Evolutionary conservation across 1,139 yeast genomes (phyloP).

Genomic region (Protomyces arabidopsidicola): DNA sequence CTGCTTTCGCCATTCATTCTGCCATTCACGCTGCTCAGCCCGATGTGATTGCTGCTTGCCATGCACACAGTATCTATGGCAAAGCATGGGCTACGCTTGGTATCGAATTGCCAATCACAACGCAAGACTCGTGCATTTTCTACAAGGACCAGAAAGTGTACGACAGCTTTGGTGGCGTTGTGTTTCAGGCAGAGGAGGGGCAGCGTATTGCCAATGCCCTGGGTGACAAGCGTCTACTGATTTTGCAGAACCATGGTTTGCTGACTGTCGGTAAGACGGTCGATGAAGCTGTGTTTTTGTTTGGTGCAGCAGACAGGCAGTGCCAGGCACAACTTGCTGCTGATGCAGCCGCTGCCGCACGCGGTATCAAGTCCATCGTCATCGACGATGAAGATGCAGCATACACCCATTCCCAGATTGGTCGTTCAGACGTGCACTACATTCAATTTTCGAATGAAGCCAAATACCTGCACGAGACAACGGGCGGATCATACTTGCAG

Average conservation of each 20-base stretch:
- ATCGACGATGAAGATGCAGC: constrained; percentile 66
- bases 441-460: constrained; percentile 70
- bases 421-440: constrained; percentile 65
- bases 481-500: constrained; percentile 20
- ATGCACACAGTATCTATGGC: constrained; percentile 69
- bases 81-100: constrained; percentile 73
- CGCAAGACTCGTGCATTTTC: constrained; percentile 69
- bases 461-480: constrained; percentile 35
- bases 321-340: constrained; percentile 70
- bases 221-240: constrained; percentile 57
- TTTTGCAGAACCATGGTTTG: constrained; percentile 73
- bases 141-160: constrained; percentile 65
- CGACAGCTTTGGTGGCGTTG: constrained; percentile 72
- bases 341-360: constrained; percentile 48
- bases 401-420: constrained; percentile 57
- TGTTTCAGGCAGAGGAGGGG: constrained; percentile 70
- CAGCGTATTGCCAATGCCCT: constrained; percentile 59
- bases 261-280: constrained; percentile 72
- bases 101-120: constrained; percentile 66
- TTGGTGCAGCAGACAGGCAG: constrained; percentile 60
- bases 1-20: constrained; percentile 76
- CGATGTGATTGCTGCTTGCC: constrained; percentile 77
- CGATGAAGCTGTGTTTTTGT: constrained; percentile 77
- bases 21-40: constrained; percentile 74
- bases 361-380: constrained; percentile 40